Evolutionary conservation across 306 rosid genomes (phyloP).

Genomic region (peach (Prunus persica)): Prunus_persica_NCBIv2 NC_034009.1:24342001-24342500

Average conservation of each 20-base stretch:
- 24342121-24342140: slow-evolving; percentile 47
- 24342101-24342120: slow-evolving; percentile 43
- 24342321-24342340: slow-evolving; percentile 37
- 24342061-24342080: slow-evolving; percentile 55
- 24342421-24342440: too few relatives aligned
- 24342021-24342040: slow-evolving; percentile 70
- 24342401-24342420: too few relatives aligned
- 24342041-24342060: slow-evolving; percentile 92
- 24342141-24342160: slow-evolving; percentile 1
- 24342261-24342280: slow-evolving; percentile 23
- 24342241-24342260: slow-evolving; percentile 39
- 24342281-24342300: slow-evolving; percentile 43
- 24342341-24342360: slow-evolving; percentile 43
- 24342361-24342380: slow-evolving; percentile 47
- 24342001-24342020: slow-evolving; percentile 28
- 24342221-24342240: slow-evolving; percentile 12
- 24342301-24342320: slow-evolving; percentile 34
- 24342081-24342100: neutral
- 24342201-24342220: slow-evolving; percentile 26
- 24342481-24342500: too few relatives aligned
- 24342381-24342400: slow-evolving; percentile 56
- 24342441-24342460: too few relatives aligned
- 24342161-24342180: slow-evolving; percentile 15
- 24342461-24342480: too few relatives aligned
- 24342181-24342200: slow-evolving; percentile 15